Conservation (phyloP, 2,329 filamentous ascomycete species). For the Aspergillus fructus region DNA sequence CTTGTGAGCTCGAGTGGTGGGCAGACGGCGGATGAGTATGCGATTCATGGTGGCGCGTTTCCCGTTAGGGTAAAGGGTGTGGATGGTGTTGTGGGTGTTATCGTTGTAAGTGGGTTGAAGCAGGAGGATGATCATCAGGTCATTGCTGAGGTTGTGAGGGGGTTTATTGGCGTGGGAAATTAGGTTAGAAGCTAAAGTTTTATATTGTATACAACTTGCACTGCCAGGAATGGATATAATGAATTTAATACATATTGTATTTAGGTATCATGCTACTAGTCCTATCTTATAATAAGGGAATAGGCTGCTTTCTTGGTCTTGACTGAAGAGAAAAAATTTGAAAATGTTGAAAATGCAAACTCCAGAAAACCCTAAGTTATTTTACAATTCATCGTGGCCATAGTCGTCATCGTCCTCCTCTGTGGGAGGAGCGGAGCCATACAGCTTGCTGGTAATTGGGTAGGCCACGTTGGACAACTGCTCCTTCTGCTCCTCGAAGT, state of each 20-base stretch:
- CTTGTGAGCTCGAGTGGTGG: conserved; percentile 54
- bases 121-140: conserved; percentile 76
- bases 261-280: conserved; percentile 20
- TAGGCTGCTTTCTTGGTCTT: conserved; percentile 14
- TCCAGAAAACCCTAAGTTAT: conserved; percentile 39
- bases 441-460: conserved; percentile 98
- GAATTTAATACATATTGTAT: not conserved
- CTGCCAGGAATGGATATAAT: not conserved
- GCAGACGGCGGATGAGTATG: conserved; percentile 58
- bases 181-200: not conserved
- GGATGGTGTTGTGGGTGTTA: conserved; percentile 72
- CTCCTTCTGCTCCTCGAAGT: conserved; percentile 99
- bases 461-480: conserved; percentile 96
- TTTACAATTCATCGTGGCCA: conserved; percentile 77
- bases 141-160: conserved; percentile 67
- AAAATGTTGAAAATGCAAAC: conserved; percentile 28
- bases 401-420: conserved; percentile 69
- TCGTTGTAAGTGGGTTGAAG: conserved; percentile 73
- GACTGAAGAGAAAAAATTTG: conserved; percentile 1
- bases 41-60: conserved; percentile 75
- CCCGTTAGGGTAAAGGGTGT: conserved; percentile 71
- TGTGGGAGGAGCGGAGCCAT: conserved; percentile 64
- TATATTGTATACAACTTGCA: not conserved
- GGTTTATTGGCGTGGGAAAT: conserved; percentile 38
- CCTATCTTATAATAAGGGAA: conserved; percentile 9